Percentiles rank a stretch among this genome's conserved stretches.
These are phyloP conservation scores for Kitagawia praeruptora DNA, from an alignment of 129 eudicot genomes.

Conservation along the genomic window DNA sequence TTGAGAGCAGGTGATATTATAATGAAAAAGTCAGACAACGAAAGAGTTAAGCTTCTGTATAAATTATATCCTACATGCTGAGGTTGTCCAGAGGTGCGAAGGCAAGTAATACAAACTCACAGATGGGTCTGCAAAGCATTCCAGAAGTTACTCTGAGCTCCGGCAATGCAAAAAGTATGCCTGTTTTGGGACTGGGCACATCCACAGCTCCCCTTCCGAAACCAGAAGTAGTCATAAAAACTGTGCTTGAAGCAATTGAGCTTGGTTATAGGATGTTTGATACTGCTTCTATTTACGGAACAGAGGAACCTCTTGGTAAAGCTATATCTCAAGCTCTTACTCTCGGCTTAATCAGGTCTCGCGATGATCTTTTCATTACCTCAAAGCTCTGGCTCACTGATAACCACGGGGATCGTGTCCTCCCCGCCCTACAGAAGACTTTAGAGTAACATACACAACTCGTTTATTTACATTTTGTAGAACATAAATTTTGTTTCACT, in stretches of 20 bases:
- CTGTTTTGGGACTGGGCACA: slow-evolving; percentile 1
- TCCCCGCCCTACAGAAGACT: slow-evolving; percentile 1
- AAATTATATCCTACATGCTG: background rate
- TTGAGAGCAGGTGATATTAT: background rate
- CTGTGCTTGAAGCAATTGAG: background rate
- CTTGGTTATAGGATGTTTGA: slow-evolving; percentile 21
- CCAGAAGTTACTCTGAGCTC: background rate
- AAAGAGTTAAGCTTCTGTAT: background rate
- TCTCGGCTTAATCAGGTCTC: slow-evolving; percentile 4
- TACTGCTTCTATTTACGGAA: slow-evolving; percentile 14
- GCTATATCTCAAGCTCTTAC: slow-evolving; percentile 17
- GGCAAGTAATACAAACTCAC: background rate
- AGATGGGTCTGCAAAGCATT: background rate
- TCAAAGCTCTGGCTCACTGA: background rate
- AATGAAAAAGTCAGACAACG: background rate
- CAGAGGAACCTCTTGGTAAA: slow-evolving; percentile 22
- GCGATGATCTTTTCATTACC: background rate
- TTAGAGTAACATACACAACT: background rate
- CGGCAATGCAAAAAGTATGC: background rate
- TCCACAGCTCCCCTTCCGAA: background rate
- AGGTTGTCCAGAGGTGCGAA: background rate
- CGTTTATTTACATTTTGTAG: background rate
- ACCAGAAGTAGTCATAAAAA: slow-evolving; percentile 7
- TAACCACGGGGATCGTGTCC: slow-evolving; percentile 2
- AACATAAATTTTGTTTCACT: background rate